Percentiles rank a stretch among this genome's conserved stretches.
Evolutionary conservation across 345 rosid species (phyloP).

Genomic region (Camelina laxa): DNA sequence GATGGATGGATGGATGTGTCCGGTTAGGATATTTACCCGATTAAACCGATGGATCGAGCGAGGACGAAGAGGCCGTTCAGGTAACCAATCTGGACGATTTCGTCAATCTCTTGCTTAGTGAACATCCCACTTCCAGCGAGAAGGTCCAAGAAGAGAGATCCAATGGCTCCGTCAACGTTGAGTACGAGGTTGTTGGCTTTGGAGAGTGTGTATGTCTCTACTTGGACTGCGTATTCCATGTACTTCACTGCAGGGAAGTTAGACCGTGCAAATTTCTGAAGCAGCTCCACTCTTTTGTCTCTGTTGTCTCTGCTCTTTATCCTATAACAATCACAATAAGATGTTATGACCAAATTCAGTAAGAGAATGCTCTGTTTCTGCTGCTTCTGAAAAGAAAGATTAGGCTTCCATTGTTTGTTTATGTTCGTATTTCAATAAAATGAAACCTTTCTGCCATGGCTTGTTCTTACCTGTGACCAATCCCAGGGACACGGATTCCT

Average conservation of each 20-base stretch:
- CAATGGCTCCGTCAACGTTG: slow-evolving; percentile 90
- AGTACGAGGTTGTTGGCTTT: slow-evolving; percentile 88
- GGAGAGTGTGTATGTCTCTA: slow-evolving; percentile 83
- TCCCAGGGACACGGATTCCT: slow-evolving; percentile 97
- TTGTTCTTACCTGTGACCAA: slow-evolving; percentile 84
- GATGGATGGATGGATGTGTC: neutral
- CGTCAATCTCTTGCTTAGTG: slow-evolving; percentile 90
- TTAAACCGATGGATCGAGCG: slow-evolving; percentile 91
- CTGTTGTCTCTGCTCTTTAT: slow-evolving; percentile 97
- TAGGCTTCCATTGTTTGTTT: too few species aligned
- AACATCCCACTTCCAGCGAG: slow-evolving; percentile 94
- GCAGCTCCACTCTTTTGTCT: slow-evolving; percentile 92
- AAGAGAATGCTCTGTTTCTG: slow-evolving; percentile 2
- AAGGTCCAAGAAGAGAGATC: slow-evolving; percentile 95
- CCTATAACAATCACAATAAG: slow-evolving; percentile 45
- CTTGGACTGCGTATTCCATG: slow-evolving; percentile 91
- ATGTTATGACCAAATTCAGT: neutral
- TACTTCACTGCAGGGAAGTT: slow-evolving; percentile 91
- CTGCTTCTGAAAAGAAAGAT: neutral
- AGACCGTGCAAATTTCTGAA: slow-evolving; percentile 82
- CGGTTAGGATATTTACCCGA: slow-evolving; percentile 57
- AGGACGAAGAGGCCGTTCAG: slow-evolving; percentile 92
- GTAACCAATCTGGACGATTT: slow-evolving; percentile 82
- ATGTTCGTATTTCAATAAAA: too few species aligned
- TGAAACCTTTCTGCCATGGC: too few species aligned